These are phyloP conservation scores for Fusarium sp. DNA, from an alignment of 2,329 filamentous ascomycete species.

Conservation along the genomic window DNA sequence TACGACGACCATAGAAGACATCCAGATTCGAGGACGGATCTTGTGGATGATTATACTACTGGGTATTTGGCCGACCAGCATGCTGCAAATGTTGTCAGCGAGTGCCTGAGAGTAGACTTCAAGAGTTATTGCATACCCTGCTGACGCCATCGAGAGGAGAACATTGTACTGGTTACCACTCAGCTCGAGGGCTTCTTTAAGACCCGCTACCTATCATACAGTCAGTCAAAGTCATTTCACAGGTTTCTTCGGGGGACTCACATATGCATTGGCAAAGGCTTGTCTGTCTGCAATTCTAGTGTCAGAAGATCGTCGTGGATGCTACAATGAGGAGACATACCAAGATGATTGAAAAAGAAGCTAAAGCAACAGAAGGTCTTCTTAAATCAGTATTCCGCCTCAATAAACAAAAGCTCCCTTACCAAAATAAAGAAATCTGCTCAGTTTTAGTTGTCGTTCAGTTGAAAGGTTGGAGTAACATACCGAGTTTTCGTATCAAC, in stretches of 20 bases:
- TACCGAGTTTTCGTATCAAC: conserved; percentile 30
- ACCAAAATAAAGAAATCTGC: conserved; percentile 50
- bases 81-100: conserved; percentile 22
- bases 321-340: fast-evolving
- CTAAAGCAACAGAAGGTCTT: conserved; percentile 31
- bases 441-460: fast-evolving
- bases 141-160: conserved; percentile 42
- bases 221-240: fast-evolving
- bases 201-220: conserved; percentile 50
- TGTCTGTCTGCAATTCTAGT: not conserved
- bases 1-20: conserved; percentile 66
- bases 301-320: not conserved
- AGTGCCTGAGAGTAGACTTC: no score
- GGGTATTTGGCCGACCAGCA: conserved; percentile 65
- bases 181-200: conserved; percentile 56
- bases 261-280: conserved; percentile 35
- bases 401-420: fast-evolving
- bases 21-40: conserved; percentile 67
- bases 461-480: not conserved
- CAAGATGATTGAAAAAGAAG: conserved; percentile 35
- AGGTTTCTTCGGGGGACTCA: fast-evolving
- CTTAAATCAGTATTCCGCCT: fast-evolving
- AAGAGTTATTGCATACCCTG: conserved; percentile 21
- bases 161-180: conserved; percentile 53
- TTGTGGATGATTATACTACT: conserved; percentile 69